phyloP scores from a whole-genome alignment of 2,329 filamentous ascomycete genomes.

The Monilinia laxa region DNA sequence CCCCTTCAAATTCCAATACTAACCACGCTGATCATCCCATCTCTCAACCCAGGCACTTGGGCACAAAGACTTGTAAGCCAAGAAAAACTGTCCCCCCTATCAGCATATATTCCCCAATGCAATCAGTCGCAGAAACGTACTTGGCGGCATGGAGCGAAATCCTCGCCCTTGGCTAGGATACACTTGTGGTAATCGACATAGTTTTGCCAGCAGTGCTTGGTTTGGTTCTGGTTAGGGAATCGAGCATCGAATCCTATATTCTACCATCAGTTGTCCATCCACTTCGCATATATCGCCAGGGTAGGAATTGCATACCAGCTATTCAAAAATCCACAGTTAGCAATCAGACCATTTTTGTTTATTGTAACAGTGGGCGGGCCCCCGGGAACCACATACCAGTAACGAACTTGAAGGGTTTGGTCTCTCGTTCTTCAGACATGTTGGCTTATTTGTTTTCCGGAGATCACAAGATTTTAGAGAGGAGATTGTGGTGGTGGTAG shows the following conservation, averaged over 20 bases:
- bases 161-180: constrained; percentile 96
- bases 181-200: constrained; percentile 99
- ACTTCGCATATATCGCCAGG: constrained; percentile 15
- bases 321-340: constrained; percentile 42
- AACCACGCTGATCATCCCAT: constrained; percentile 98
- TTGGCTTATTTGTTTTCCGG: constrained; percentile 49
- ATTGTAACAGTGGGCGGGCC: constrained; percentile 25
- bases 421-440: constrained; percentile 93
- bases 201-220: constrained; percentile 99
- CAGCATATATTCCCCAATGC: constrained; percentile 47
- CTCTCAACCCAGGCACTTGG: constrained; percentile 89
- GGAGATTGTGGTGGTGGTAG: constrained; percentile 38
- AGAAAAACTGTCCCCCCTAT: constrained; percentile 71
- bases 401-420: constrained; percentile 99
- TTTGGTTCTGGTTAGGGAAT: constrained; percentile 97
- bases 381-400: constrained; percentile 67
- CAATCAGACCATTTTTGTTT: constrained; percentile 39
- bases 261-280: constrained; percentile 27
- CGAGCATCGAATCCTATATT: constrained; percentile 90
- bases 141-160: constrained; percentile 95
- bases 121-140: constrained; percentile 52
- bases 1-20: constrained; percentile 41
- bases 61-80: constrained; percentile 96
- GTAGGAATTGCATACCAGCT: constrained; percentile 49
- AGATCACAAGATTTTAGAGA: constrained; percentile 38